phyloP scores from a whole-genome alignment of 1,284 basidiomycete species.

The Anthracocystis panici-leucophaei region DNA sequence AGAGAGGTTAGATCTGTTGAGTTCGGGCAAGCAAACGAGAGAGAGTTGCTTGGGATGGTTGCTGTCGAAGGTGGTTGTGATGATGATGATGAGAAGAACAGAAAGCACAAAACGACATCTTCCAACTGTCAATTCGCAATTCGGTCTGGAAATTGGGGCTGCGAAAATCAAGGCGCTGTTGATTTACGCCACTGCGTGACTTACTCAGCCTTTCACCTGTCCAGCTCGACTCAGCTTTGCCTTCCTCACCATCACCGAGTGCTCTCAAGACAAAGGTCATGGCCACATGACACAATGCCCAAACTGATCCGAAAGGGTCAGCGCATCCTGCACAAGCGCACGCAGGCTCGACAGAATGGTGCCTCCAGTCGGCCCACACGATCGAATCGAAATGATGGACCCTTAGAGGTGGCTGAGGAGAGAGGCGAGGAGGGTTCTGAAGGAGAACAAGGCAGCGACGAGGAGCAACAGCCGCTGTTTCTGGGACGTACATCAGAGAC shows the following conservation, averaged over 20 bases:
- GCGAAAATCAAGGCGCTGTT: slow-evolving; percentile 5
- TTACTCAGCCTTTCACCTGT: slow-evolving; percentile 5
- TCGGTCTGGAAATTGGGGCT: slow-evolving; percentile 12
- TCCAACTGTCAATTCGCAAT: slow-evolving; percentile 3
- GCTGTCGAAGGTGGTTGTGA: not conserved
- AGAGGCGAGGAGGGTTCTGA: not conserved
- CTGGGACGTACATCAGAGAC: slow-evolving; percentile 26
- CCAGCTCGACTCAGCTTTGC: slow-evolving; percentile 18
- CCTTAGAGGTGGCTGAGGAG: not conserved
- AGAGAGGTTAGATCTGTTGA: not conserved
- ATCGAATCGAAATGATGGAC: not conserved
- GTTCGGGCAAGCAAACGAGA: not conserved
- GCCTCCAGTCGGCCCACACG: not conserved
- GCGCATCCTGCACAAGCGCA: slow-evolving; percentile 40
- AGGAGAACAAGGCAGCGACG: slow-evolving; percentile 3
- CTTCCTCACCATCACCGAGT: not conserved
- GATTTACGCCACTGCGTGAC: slow-evolving; percentile 22
- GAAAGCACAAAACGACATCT: slow-evolving; percentile 6
- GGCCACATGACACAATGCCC: slow-evolving; percentile 28
- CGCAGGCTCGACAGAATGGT: slow-evolving; percentile 25
- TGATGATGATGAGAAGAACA: not conserved
- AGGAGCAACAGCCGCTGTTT: slow-evolving; percentile 19
- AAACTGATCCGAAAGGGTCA: slow-evolving; percentile 52
- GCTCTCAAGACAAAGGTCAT: slow-evolving; percentile 3
- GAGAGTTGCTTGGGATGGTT: not conserved